phyloP scores from a whole-genome alignment of 1,284 basidiomycete species.

The Calocybe gambosa region DNA sequence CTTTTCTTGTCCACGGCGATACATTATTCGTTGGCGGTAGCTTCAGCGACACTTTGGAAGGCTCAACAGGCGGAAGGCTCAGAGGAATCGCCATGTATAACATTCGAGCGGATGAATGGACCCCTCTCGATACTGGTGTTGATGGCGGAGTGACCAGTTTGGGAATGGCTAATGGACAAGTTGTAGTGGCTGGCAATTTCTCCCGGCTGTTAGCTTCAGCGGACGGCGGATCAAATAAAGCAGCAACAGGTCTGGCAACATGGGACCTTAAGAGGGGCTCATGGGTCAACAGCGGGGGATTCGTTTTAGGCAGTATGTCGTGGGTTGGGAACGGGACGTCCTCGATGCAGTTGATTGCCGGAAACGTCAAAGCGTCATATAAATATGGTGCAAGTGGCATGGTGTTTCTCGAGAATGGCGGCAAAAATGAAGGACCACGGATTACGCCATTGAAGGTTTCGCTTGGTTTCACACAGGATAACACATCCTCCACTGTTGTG shows the following conservation, averaged over 20 bases:
- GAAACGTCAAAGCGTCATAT: slow-evolving; percentile 49
- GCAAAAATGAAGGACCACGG: slow-evolving; percentile 39
- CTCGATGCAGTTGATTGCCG: slow-evolving; percentile 57
- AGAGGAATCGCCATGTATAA: slow-evolving; percentile 75
- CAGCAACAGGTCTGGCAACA: slow-evolving; percentile 66
- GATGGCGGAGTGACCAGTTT: slow-evolving; percentile 70
- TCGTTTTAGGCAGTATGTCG: slow-evolving; percentile 69
- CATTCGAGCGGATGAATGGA: slow-evolving; percentile 63
- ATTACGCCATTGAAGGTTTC: slow-evolving; percentile 54
- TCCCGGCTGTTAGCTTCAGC: slow-evolving; percentile 42
- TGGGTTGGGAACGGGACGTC: slow-evolving; percentile 61
- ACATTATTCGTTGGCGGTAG: slow-evolving; percentile 80
- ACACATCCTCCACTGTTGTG: slow-evolving; percentile 22
- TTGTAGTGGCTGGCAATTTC: slow-evolving; percentile 78
- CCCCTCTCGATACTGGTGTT: slow-evolving; percentile 66
- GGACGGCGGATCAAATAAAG: slow-evolving; percentile 29
- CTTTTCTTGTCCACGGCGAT: slow-evolving; percentile 54
- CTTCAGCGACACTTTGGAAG: slow-evolving; percentile 66
- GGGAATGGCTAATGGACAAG: slow-evolving; percentile 39
- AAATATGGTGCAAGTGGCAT: slow-evolving; percentile 68
- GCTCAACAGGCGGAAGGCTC: slow-evolving; percentile 49
- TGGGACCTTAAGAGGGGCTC: slow-evolving; percentile 62
- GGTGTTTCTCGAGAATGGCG: slow-evolving; percentile 63
- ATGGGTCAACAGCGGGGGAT: slow-evolving; percentile 74
- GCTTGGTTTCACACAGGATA: slow-evolving; percentile 33